These are phyloP conservation scores for Escovopsis weberi DNA, from an alignment of 2,329 filamentous ascomycete genomes.

Conservation along the genomic window DNA sequence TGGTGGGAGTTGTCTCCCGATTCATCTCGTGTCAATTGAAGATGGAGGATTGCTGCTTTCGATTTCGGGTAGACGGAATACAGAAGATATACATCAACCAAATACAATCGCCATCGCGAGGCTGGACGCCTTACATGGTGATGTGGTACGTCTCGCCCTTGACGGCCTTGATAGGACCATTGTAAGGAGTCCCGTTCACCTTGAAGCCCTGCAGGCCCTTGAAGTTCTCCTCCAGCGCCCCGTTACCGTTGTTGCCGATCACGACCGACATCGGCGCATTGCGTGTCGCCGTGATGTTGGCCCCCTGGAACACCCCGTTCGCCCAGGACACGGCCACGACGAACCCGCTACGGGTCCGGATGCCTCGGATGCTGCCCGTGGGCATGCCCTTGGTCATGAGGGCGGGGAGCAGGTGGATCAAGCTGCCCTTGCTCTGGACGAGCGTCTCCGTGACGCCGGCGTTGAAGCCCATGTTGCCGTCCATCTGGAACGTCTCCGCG, in stretches of 20 bases:
- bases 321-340: conserved; percentile 10
- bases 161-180: conserved; percentile 1
- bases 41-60: not conserved
- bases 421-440: conserved; percentile 21
- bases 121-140: not conserved
- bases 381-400: conserved; percentile 9
- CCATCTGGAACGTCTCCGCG: conserved; percentile 28
- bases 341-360: conserved; percentile 10
- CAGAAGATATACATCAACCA: not conserved
- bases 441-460: conserved; percentile 30
- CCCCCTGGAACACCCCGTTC: conserved; percentile 7
- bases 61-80: not conserved
- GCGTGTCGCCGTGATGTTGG: conserved; percentile 10
- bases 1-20: not conserved
- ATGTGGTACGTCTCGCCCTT: conserved; percentile 2
- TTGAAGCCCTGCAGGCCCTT: conserved; percentile 2
- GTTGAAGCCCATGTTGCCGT: conserved; percentile 34
- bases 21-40: not conserved
- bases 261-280: conserved; percentile 10
- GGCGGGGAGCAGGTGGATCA: conserved; percentile 14
- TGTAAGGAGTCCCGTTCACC: conserved; percentile 9
- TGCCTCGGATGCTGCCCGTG: conserved; percentile 9
- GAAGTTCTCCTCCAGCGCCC: too few species aligned
- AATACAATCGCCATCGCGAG: not conserved
- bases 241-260: conserved; percentile 4